Conservation (phyloP, 306 rosid species). For the Lathyrus tuberosus region DNA sequence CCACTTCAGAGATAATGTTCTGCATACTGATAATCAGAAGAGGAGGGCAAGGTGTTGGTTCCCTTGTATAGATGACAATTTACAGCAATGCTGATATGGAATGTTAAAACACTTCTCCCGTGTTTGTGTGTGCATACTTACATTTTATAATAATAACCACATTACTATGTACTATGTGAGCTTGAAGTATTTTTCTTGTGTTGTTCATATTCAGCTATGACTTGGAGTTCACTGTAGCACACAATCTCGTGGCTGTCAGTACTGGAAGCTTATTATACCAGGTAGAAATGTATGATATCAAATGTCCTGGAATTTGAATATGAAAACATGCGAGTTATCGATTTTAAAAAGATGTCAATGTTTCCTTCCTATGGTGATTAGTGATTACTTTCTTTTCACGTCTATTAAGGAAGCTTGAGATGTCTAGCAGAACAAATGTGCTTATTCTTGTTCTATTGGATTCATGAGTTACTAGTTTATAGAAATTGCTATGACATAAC, state of each 20-base stretch:
- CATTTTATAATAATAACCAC: not conserved
- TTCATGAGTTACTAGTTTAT: no score
- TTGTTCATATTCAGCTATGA: constrained; percentile 71
- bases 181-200: constrained; percentile 32
- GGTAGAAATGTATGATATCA: constrained; percentile 59
- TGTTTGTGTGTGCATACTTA: constrained; percentile 11
- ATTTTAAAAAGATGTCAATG: constrained; percentile 25
- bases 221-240: constrained; percentile 94
- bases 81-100: constrained; percentile 85
- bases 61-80: constrained; percentile 89
- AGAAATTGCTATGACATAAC: no score
- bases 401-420: constrained; percentile 20
- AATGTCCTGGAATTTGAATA: constrained; percentile 16
- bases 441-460: no score
- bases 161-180: not conserved
- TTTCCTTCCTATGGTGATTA: constrained; percentile 15
- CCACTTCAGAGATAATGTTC: constrained; percentile 47
- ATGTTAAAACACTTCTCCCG: constrained; percentile 14
- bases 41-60: constrained; percentile 97
- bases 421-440: constrained; percentile 19
- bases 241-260: constrained; percentile 86
- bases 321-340: constrained; percentile 23
- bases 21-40: constrained; percentile 85
- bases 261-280: constrained; percentile 83
- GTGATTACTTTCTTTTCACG: constrained; percentile 5